Evolutionary conservation across 495 filamentous ascomycete genomes (phyloP).

Genomic region (Hyphodiscus hymeniophilus): DNA sequence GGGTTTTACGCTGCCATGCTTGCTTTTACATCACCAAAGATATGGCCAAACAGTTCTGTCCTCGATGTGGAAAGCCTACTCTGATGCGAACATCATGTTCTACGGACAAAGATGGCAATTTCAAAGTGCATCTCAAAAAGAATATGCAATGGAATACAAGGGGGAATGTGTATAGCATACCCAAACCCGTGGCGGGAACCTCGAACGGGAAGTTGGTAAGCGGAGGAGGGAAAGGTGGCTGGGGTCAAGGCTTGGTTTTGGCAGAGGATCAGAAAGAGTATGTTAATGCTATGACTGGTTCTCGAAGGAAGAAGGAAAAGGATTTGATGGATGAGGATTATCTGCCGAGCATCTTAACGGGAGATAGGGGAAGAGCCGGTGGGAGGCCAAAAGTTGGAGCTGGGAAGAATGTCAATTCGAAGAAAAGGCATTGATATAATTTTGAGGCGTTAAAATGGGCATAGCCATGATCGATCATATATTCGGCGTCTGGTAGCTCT

Average conservation of each 20-base stretch:
- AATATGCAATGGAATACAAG: slow-evolving; percentile 96
- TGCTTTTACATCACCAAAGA: slow-evolving; percentile 84
- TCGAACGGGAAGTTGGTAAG: slow-evolving; percentile 62
- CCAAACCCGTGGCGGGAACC: slow-evolving; percentile 78
- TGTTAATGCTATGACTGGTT: slow-evolving; percentile 48
- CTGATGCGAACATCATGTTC: slow-evolving; percentile 81
- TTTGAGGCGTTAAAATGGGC: not conserved
- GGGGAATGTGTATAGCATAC: slow-evolving; percentile 82
- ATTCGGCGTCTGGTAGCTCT: not conserved
- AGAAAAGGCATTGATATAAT: slow-evolving; percentile 40
- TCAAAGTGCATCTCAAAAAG: slow-evolving; percentile 82
- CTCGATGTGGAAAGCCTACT: slow-evolving; percentile 78
- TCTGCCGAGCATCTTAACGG: slow-evolving; percentile 76
- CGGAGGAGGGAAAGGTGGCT: slow-evolving; percentile 79
- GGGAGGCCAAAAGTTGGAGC: slow-evolving; percentile 74
- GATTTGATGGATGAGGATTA: slow-evolving; percentile 96
- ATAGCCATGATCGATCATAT: not conserved
- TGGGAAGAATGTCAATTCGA: slow-evolving; percentile 79
- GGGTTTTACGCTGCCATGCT: slow-evolving; percentile 86
- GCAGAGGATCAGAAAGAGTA: slow-evolving; percentile 98
- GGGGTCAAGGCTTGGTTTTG: slow-evolving; percentile 73
- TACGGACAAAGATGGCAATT: slow-evolving; percentile 69
- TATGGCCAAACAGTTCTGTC: slow-evolving; percentile 88
- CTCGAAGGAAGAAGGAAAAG: slow-evolving; percentile 57
- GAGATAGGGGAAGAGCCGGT: slow-evolving; percentile 55